Base-by-base conservation (phyloP, 768 basidiomycete genomes). In the Cyathus striatus region DNA sequence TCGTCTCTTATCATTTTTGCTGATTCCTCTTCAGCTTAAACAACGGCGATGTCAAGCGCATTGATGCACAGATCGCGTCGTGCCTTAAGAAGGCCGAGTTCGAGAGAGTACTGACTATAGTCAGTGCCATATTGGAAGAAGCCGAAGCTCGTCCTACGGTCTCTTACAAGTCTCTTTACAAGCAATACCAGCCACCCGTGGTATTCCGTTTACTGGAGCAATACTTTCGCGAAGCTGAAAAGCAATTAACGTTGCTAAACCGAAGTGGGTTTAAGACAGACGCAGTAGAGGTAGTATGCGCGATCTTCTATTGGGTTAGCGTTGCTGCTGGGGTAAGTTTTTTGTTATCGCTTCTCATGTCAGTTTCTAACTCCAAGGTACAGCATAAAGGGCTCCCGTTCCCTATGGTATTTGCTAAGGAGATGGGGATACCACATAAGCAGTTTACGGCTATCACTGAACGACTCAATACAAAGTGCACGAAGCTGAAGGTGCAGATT, bases 261-360 rank as follows among this genome's bases (percentile, higher is more conserved):
- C 14, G 40, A 17, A 6, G 13, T 10, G 17, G 35, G n/a, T 17
- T 21, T 14, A 40, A 45, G 26, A 14, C n/a, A 13, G 27, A 39
- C 27, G n/a, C 20, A 14, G 6, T 17, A 20, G 39, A 40, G 17
- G 35, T 32, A 13, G 33, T 9, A 14, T 17, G 17, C 25, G 38
- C 20, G 5, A 33, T 45, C 5, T 23, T 40, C 17, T 45, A 32
- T 20, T 45, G 37, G 38, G 38, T 40, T 18, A 39, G 38, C 22
- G 33, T 33, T 2, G 26, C 44, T 23, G 37, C 25, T 44, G 34
- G 13, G 43, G 4, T 0, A n/a, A 26, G 18, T 14, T 33, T 10
- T 30, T 5, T 42, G 30, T 32, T 32, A 32, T 32, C 17, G 30
- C 12, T 13, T 16, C 4, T 13, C 17, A 3, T 32, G 30, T 16